Percentiles rank a stretch among this genome's conserved stretches.
Evolutionary conservation across 176 grass and related monocot species (phyloP).

Genomic region (Phyllostachys edulis): DNA sequence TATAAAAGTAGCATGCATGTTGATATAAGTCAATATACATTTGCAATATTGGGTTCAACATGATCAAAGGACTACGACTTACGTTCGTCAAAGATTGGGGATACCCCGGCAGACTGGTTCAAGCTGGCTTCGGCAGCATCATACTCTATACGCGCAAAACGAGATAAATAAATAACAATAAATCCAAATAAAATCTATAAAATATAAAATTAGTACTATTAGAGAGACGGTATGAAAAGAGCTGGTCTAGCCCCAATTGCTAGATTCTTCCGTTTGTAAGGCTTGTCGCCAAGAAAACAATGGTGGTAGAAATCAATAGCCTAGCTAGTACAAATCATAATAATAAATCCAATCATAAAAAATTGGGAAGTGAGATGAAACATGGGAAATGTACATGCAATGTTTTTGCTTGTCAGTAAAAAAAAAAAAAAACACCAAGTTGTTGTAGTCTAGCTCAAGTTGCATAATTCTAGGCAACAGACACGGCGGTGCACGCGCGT

Average conservation of each 20-base stretch:
- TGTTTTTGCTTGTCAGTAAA: background rate
- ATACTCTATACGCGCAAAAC: no score
- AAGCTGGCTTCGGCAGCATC: no score
- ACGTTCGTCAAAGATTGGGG: no score
- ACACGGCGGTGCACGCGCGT: constrained; percentile 29
- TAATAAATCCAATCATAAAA: background rate
- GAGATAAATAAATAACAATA: no score
- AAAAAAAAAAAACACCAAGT: background rate
- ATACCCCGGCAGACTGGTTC: no score
- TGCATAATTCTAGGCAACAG: constrained; percentile 31
- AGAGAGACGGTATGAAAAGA: background rate
- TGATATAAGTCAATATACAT: no score
- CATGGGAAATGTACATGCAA: background rate
- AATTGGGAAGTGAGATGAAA: background rate
- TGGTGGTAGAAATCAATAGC: background rate
- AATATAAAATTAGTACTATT: no score
- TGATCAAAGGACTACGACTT: no score
- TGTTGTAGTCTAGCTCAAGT: constrained; percentile 7
- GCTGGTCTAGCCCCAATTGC: background rate
- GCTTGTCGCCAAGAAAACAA: background rate
- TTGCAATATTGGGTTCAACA: no score
- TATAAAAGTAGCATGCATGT: no score
- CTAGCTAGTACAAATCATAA: background rate
- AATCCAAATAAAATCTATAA: no score
- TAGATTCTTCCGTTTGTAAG: background rate